Base-by-base conservation (phyloP, 768 basidiomycete species). In the Pulveroboletus sp. region DNA sequence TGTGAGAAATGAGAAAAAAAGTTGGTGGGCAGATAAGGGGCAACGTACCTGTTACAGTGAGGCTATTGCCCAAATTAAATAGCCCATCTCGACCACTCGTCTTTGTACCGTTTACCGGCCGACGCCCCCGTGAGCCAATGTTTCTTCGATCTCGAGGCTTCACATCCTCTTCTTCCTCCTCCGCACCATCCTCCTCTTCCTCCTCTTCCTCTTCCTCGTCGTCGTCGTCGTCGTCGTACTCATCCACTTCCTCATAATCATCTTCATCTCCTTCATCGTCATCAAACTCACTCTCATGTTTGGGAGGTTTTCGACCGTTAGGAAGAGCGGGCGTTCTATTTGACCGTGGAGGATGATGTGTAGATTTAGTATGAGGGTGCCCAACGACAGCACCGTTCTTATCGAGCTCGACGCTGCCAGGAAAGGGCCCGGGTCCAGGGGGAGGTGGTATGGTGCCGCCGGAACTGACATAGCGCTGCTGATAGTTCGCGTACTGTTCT, bases 401-500 rank as follows among this genome's bases (percentile, higher is more conserved):
- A 76, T 96, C 93, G 50, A 96, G 81, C 69, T 96, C 95, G 68
- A 99, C 93, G 63, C 89, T 92, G 52, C 96, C 96, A 33, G 96
- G 96, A 75, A 98, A 98, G 6, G 96, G 96, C 27, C 96, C 95
- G 8, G 96, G 94, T 12, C 95, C 95, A 39, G 88, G 91, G 30
- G 94, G 94, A 47, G 93, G 90, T 57, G 93, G 85, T 61, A 93
- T 78, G 36, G 85, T 89, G 55, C 92, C 88, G 63, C 90, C 88
- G 57, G 89, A 93, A 61, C 83, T 83, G 62, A 91, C 88, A 76
- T 93, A 93, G 73, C 85, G 90, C 81, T 93, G 89, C 80, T 95
- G 92, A 76, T 90, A 89, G 74, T 91, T 89, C 72, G 94, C 96
- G 82, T 98, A 98, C 76, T 89, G 86, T 80, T 96, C 92, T 78